Evolutionary conservation across 73 alveolate species (phyloP), one percentile per base, ranked within the genome.

Genomic region (Paramecium pentaurelia): DNA sequence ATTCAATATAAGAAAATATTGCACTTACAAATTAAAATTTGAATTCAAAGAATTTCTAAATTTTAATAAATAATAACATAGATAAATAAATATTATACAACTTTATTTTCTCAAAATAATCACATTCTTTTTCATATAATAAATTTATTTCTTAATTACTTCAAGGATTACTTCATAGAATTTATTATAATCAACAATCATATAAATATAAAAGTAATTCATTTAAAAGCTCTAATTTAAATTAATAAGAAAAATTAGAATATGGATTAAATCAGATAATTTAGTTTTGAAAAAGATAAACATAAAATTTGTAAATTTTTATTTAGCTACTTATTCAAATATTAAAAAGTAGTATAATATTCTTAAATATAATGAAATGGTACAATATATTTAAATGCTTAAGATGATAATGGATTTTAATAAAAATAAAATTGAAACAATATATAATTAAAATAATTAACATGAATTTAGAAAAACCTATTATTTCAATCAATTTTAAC

Each of bases 321-420:
- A 92, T 44, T 83, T 89, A 37, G 94, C 92, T 30, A 89, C 94
- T 18, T 89, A 89, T 89, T 77, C 94, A 0, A 83, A 38, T 27
- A 51, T 71, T n/a, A 71, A 89, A 34, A 77, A 77, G 64, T 89
- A 89, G 20, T 80, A 1, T n/a, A 30, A 71, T 1, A 73, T 73
- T 7, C 11, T 4, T 54, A 18, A 54, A 34, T 32, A 8, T 73
- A 73, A 73, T 12, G 87, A 73, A 37, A 36, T 73, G 60, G 87
- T 73, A 10, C 8, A 73, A 73, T 73, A 16, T 18, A 68, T 68
- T 30, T 73, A 73, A 14, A 73, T 73, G 87, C 87, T 68, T 4
- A 73, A 73, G 37, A 73, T 73, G 87, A 68, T 73, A 2, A 73
- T 73, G 87, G 37, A 73, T 37, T 73, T 73, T 40, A 73, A 37